Conservation (phyloP, 805 yeast genomes). For the Ogataea saltuana region DNA sequence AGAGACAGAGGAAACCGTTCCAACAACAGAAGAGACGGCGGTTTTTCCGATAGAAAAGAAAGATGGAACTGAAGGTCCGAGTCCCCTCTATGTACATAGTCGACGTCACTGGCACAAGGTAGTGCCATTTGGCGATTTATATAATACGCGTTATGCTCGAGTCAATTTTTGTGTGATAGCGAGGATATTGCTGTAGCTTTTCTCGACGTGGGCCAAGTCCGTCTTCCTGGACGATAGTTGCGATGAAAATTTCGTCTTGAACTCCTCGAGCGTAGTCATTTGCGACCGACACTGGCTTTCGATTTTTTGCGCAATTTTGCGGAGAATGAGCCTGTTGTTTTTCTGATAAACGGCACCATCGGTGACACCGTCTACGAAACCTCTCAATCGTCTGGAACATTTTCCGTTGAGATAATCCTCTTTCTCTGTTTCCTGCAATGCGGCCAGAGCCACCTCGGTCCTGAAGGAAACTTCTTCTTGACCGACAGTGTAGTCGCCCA, state of each 20-base stretch:
- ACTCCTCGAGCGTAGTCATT: conserved; percentile 3
- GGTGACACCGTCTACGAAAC: conserved; percentile 46
- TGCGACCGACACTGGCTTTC: conserved; percentile 4
- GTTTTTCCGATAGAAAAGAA: conserved; percentile 3
- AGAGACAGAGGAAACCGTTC: not conserved
- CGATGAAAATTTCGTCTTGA: not conserved
- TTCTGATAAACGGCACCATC: conserved; percentile 46
- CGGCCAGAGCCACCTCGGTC: conserved; percentile 72
- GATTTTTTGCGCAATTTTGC: conserved; percentile 37
- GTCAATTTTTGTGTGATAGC: not conserved
- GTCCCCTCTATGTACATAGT: no score
- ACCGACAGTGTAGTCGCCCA: conserved; percentile 72
- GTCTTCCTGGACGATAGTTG: not conserved
- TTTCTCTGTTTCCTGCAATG: conserved; percentile 39
- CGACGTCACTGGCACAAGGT: no score
- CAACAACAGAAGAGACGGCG: not conserved
- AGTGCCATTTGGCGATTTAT: not conserved
- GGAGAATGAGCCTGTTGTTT: conserved; percentile 34
- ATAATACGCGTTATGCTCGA: not conserved
- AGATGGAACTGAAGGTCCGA: conserved; percentile 4
- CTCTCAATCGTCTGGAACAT: conserved; percentile 37
- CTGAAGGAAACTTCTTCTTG: conserved; percentile 62
- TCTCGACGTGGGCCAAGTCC: not conserved
- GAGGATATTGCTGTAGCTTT: not conserved
- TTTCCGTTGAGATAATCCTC: conserved; percentile 7